A percentile compares a stretch with the other conserved stretches of the same genome.
phyloP scores from a whole-genome alignment of 805 yeast genomes.

The Starmerella stigmatis region DNA sequence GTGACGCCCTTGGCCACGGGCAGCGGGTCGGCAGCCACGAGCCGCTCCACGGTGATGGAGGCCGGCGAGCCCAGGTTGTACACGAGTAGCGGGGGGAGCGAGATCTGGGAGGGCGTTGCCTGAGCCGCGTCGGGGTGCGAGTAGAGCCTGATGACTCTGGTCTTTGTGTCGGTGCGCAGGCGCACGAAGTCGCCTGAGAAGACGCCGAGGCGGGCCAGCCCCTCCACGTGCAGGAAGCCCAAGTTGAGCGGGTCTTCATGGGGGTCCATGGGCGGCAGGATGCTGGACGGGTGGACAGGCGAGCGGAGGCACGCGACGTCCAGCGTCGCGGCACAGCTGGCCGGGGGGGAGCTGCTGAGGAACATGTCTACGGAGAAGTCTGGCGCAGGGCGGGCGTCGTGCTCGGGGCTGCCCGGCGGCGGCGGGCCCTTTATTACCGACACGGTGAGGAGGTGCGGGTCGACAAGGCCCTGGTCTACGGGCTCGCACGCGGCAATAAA shows the following conservation, averaged over 20 bases:
- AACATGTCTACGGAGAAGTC: conserved; percentile 11
- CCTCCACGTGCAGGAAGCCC: conserved; percentile 40
- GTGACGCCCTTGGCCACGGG: conserved; percentile 54
- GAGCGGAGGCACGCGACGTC: conserved; percentile 9
- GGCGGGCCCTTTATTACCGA: conserved; percentile 21
- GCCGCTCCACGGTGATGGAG: conserved; percentile 19
- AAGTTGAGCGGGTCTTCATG: conserved; percentile 40
- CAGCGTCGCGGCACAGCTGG: neutral
- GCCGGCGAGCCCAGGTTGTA: conserved; percentile 39
- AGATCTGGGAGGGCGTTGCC: conserved; percentile 35
- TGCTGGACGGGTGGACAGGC: conserved; percentile 11
- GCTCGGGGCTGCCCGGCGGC: neutral
- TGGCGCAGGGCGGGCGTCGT: neutral
- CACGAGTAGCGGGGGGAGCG: conserved; percentile 53
- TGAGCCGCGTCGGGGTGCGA: conserved; percentile 57
- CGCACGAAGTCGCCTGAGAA: conserved; percentile 58
- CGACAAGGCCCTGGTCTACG: conserved; percentile 52
- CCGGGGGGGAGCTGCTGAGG: neutral
- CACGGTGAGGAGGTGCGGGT: conserved; percentile 29
- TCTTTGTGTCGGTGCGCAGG: conserved; percentile 13
- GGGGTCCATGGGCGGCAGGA: conserved; percentile 21
- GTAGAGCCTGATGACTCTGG: conserved; percentile 36
- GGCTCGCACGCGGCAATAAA: conserved; percentile 59
- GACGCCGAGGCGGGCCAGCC: conserved; percentile 47
- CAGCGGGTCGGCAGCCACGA: conserved; percentile 17